Evolutionary conservation across 306 rosid species (phyloP).

Genomic region (Cucurbita maxima): DNA sequence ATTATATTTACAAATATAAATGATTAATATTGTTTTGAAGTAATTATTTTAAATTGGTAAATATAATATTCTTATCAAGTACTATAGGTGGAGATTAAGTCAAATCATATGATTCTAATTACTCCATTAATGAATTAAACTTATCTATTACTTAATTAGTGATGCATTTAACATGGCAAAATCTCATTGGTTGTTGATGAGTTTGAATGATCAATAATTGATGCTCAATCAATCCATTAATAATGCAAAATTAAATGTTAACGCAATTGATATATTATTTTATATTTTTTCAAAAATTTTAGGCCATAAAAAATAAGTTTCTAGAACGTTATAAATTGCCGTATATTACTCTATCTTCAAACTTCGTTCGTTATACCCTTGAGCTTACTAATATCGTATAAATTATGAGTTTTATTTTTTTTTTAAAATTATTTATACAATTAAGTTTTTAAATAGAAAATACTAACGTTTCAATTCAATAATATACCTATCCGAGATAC

Average conservation of each 20-base stretch:
- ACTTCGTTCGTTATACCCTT: not conserved
- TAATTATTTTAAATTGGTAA: too few relatives aligned
- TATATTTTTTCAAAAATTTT: not conserved
- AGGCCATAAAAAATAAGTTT: not conserved
- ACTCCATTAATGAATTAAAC: not conserved
- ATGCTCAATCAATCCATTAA: not conserved
- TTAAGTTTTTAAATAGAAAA: too few relatives aligned
- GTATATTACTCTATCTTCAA: not conserved
- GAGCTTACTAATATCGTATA: too few relatives aligned
- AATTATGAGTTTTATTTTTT: too few relatives aligned
- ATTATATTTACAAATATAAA: too few relatives aligned
- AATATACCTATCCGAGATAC: too few relatives aligned
- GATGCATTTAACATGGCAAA: not conserved
- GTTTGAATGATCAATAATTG: not conserved
- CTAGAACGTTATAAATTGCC: not conserved
- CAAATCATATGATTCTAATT: not conserved
- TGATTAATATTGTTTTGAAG: too few relatives aligned
- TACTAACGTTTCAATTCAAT: too few relatives aligned
- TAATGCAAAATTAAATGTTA: not conserved
- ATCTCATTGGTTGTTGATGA: not conserved
- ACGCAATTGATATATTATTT: not conserved
- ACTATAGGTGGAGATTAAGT: not conserved
- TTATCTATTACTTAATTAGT: not conserved
- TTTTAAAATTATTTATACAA: too few relatives aligned
- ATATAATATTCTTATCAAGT: not conserved